These are phyloP conservation scores for Syzygium aqueum DNA, from an alignment of 345 rosid genomes.

Conservation along the genomic window DNA sequence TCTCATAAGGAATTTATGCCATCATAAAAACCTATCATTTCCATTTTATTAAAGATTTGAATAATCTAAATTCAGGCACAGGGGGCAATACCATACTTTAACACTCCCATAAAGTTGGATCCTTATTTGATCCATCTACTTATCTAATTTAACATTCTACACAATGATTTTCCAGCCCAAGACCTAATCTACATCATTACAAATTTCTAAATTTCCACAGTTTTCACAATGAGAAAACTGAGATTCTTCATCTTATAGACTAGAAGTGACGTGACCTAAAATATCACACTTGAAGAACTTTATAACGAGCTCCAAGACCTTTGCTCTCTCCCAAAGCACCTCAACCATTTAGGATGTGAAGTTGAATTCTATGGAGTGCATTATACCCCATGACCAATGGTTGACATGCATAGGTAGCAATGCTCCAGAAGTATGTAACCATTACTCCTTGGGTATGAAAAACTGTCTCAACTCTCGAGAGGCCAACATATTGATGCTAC, in stretches of 20 bases:
- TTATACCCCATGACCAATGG: not conserved
- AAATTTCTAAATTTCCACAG: not conserved
- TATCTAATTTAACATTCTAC: not conserved
- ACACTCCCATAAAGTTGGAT: not conserved
- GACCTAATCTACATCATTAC: not conserved
- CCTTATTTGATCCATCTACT: not conserved
- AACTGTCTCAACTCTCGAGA: not conserved
- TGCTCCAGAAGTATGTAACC: not conserved
- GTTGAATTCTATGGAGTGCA: not conserved
- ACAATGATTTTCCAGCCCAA: not conserved
- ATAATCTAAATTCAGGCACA: not conserved
- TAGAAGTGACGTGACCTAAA: not conserved
- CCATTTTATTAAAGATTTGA: not conserved
- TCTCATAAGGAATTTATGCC: not conserved
- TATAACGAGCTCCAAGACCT: not conserved
- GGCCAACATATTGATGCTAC: not conserved
- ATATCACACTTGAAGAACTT: not conserved
- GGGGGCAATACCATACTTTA: not conserved
- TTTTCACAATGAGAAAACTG: not conserved
- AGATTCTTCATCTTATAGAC: not conserved
- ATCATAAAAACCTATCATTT: not conserved
- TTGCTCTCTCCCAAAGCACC: not conserved
- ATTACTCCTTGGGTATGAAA: not conserved
- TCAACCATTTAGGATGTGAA: not conserved
- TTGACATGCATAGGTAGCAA: not conserved